Conservation (phyloP, 257 asterid genomes). For the Echium plantagineum region DNA sequence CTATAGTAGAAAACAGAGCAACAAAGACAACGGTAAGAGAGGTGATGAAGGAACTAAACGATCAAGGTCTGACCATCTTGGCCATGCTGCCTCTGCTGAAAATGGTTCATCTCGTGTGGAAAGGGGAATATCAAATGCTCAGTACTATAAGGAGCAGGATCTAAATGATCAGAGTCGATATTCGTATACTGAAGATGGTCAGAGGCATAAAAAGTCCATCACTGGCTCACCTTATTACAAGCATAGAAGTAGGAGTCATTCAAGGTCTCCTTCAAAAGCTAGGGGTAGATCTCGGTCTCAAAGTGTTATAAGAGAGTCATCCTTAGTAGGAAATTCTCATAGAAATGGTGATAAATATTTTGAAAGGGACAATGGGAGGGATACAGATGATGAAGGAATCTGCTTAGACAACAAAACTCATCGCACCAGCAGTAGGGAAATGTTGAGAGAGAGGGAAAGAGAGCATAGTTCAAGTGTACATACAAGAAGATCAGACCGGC, state of each 20-base stretch:
- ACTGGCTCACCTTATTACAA: conserved; percentile 23
- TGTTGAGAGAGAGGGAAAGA: conserved; percentile 33
- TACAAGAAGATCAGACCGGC: conserved; percentile 30
- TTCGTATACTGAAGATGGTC: conserved; percentile 22
- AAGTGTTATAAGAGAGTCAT: conserved; percentile 39
- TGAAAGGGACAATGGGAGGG: conserved; percentile 30
- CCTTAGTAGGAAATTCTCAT: conserved; percentile 15
- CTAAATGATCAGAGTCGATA: conserved; percentile 17
- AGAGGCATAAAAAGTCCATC: conserved; percentile 20
- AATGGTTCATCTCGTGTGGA: conserved; percentile 19
- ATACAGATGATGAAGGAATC: conserved; percentile 41
- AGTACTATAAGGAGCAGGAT: conserved; percentile 24
- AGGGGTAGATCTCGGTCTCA: conserved; percentile 61
- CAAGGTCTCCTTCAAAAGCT: conserved; percentile 47
- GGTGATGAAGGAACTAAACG: conserved; percentile 11
- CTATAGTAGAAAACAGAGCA: conserved; percentile 24
- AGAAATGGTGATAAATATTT: conserved; percentile 23
- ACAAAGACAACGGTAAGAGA: conserved; percentile 6
- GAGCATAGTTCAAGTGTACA: conserved; percentile 41
- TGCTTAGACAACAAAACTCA: conserved; percentile 19
- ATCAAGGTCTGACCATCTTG: conserved; percentile 20
- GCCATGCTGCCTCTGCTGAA: conserved; percentile 27
- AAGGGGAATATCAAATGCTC: conserved; percentile 16
- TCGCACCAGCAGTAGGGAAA: conserved; percentile 39
- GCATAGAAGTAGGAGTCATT: conserved; percentile 21